phyloP scores from a whole-genome alignment of 2,329 filamentous ascomycete species.

The Akanthomyces uredinophilus region DNA sequence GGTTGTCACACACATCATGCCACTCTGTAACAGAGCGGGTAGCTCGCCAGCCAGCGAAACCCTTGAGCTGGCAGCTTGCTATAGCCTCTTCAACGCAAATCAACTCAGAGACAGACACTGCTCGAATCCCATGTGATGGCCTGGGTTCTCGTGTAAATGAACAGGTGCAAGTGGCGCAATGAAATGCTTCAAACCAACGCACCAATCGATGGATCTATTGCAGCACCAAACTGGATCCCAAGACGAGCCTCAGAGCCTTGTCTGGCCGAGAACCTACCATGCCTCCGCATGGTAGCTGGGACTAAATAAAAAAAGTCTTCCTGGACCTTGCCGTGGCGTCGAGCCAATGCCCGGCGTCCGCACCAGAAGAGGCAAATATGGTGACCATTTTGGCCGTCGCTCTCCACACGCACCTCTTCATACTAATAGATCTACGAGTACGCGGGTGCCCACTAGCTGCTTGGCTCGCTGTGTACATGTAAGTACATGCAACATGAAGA shows the following conservation, averaged over 20 bases:
- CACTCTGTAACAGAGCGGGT: not conserved
- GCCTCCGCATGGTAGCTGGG: not conserved
- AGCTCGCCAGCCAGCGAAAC: not conserved
- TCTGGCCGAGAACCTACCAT: not conserved
- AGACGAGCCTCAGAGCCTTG: not conserved
- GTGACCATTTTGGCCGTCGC: not conserved
- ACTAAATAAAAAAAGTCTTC: not conserved
- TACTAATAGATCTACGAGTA: constrained; percentile 5
- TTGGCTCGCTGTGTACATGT: not conserved
- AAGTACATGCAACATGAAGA: not conserved
- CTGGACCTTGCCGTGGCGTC: not conserved
- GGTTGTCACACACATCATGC: constrained; percentile 6
- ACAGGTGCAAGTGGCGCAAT: not conserved
- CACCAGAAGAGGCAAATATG: not conserved
- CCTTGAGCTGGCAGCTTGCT: not conserved
- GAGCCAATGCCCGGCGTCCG: not conserved
- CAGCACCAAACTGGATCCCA: not conserved
- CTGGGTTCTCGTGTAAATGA: not conserved
- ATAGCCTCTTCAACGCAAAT: not conserved
- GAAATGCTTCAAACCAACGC: not conserved
- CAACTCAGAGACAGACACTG: not conserved
- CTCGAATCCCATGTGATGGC: not conserved
- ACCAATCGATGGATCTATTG: not conserved
- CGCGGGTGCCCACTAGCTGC: not conserved
- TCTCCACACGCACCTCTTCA: constrained; percentile 3